Evolutionary conservation across 2,329 filamentous ascomycete genomes (phyloP), one percentile per base, ranked within the genome.

Genomic region (Trichoderma sp.): DNA sequence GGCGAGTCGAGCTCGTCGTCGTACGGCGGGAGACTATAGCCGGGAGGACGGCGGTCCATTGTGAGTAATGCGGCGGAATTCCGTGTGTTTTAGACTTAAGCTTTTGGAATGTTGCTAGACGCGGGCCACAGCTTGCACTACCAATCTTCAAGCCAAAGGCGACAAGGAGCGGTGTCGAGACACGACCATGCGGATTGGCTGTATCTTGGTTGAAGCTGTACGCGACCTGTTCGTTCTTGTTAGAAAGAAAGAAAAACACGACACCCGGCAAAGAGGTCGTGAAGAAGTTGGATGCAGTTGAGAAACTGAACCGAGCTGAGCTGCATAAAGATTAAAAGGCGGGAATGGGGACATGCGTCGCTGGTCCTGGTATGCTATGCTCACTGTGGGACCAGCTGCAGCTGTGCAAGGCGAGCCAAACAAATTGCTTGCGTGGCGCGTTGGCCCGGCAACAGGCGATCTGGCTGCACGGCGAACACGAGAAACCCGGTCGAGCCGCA

Each of bases 11-110:
- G 82, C 30, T 89, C 86, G 68, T 70, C 66, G 66, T 88, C 85
- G 77, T 91, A 90, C 68, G 81, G 80, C 24, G 86, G 86, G 68
- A 89, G 83, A 74, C 83, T 83, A 77, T 91, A 91, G 74, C 88
- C 87, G 36, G 89, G 88, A 73, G 86, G 86, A 88, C 89, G 65
- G 64, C 60, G 71, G 47, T 72, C 85, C 87, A 89, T 89, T 64
- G 39, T 68, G 30, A 39, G 39, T 63, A 58, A 36, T 61, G 63
- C 30, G n/a, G 15, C 30, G 71, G 39, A 34, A 60, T 60, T n/a
- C 57, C 60, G 60, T 21, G 58, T 72, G 53, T 66, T 56, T 70
- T 62, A 60, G 28, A 18, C 30, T 56, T 70, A 47, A 53, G 30
- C 56, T 51, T 67, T 65, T 61, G 71, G 71, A 72, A 72, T 72